Conservation (phyloP, 768 basidiomycete genomes). For the Gymnopilus junonius region DNA sequence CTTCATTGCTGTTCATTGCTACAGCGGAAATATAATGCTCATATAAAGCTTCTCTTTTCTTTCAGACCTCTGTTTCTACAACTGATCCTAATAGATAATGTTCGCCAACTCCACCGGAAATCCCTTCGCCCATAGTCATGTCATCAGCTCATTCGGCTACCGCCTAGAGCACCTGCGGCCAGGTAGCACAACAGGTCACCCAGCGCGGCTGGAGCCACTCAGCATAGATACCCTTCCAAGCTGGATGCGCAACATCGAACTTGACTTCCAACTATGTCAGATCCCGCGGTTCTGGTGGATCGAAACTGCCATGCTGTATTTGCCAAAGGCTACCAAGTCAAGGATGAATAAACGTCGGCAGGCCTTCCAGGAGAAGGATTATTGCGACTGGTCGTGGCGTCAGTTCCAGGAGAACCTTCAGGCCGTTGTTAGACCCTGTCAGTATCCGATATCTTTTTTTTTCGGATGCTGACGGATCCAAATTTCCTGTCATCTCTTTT, state of each 20-base stretch:
- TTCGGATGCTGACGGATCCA: not conserved
- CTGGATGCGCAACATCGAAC: not conserved
- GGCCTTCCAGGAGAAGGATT: not conserved
- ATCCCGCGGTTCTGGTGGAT: constrained; percentile 1
- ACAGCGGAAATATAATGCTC: not conserved
- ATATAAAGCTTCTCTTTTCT: not conserved
- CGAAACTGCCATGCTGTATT: not conserved
- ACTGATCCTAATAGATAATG: not conserved
- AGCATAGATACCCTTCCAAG: not conserved
- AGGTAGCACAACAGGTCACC: not conserved
- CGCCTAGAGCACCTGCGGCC: not conserved
- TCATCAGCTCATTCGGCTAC: not conserved
- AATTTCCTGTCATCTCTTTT: no score
- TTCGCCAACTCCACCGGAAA: not conserved
- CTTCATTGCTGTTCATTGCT: not conserved
- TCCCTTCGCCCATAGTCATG: not conserved
- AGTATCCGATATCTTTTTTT: not conserved
- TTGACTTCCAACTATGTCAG: not conserved
- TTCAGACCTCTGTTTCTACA: not conserved
- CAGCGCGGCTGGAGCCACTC: not conserved
- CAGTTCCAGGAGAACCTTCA: not conserved
- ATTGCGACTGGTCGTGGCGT: not conserved
- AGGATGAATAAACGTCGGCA: not conserved
- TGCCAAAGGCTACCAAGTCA: not conserved
- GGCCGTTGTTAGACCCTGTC: not conserved